A percentile compares a stretch with the other conserved stretches of the same genome.
phyloP scores from a whole-genome alignment of 2,329 filamentous ascomycete genomes.

The Orbilia quercus region DNA sequence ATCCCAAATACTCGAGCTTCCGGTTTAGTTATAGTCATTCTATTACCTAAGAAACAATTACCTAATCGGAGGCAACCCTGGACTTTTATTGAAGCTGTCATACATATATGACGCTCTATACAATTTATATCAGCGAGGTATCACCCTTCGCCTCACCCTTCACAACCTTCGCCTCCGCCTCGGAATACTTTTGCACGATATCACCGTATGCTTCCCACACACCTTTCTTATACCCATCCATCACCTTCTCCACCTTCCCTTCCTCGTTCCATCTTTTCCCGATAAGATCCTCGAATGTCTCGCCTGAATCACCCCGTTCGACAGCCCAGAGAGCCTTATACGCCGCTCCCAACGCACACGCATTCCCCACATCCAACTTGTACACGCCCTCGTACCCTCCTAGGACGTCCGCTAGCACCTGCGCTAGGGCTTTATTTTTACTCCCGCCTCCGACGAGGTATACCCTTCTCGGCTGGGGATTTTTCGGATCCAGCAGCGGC shows the following conservation, averaged over 20 bases:
- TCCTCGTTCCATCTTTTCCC: constrained; percentile 86
- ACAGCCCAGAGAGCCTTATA: constrained; percentile 97
- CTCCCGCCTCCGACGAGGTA: constrained; percentile 96
- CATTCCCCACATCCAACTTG: constrained; percentile 92
- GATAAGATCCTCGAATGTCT: constrained; percentile 90
- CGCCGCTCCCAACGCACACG: constrained; percentile 90
- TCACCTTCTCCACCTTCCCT: constrained; percentile 83
- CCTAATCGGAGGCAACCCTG: too few relatives aligned
- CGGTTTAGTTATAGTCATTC: too few relatives aligned
- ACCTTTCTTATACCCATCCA: constrained; percentile 79
- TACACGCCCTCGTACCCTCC: constrained; percentile 91
- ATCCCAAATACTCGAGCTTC: too few relatives aligned
- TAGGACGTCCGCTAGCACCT: constrained; percentile 85
- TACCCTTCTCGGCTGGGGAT: constrained; percentile 82
- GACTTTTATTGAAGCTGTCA: too few relatives aligned
- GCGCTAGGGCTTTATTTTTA: constrained; percentile 87
- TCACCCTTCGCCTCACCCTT: constrained; percentile 61
- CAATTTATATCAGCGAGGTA: constrained; percentile 32
- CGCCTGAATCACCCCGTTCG: constrained; percentile 71
- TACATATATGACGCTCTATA: neutral
- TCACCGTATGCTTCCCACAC: constrained; percentile 81
- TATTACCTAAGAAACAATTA: too few relatives aligned
- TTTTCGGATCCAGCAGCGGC: constrained; percentile 57
- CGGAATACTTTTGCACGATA: constrained; percentile 79
- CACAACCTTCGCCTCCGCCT: constrained; percentile 77